Percentiles rank a stretch among this genome's conserved stretches.
Evolutionary conservation across 148 eudicot species (phyloP).

Genomic region (Amaranthus hypochondriacus): DNA sequence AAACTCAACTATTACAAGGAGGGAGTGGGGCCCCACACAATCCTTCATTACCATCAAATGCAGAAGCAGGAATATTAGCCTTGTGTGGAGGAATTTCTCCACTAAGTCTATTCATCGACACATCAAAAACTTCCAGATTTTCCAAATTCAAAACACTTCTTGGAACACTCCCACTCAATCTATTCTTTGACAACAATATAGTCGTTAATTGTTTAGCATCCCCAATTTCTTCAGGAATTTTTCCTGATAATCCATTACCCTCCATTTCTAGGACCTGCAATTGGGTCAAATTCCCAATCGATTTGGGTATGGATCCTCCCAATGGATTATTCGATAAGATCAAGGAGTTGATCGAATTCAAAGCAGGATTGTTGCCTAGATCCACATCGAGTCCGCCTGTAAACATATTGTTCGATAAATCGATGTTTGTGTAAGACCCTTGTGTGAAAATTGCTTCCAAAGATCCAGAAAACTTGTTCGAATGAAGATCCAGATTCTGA

Average conservation of each 20-base stretch:
- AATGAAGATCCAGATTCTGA: conserved; percentile 63
- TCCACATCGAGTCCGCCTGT: conserved; percentile 40
- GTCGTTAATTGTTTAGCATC: conserved; percentile 38
- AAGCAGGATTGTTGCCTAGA: conserved; percentile 36
- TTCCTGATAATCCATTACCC: conserved; percentile 33
- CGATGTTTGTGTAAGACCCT: conserved; percentile 54
- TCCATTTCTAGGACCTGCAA: conserved; percentile 41
- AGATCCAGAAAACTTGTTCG: conserved; percentile 56
- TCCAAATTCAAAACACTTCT: conserved; percentile 40
- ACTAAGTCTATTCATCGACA: conserved; percentile 55
- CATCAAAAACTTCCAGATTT: conserved; percentile 42
- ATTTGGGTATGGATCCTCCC: conserved; percentile 56
- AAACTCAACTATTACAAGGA: conserved; percentile 37
- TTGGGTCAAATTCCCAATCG: conserved; percentile 50
- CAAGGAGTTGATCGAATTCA: conserved; percentile 43
- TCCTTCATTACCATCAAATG: conserved; percentile 54
- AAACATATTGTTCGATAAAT: conserved; percentile 58
- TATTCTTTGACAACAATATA: conserved; percentile 43
- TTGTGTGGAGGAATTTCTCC: conserved; percentile 67
- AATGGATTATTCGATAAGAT: conserved; percentile 54
- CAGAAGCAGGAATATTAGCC: conserved; percentile 45
- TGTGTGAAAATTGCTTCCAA: conserved; percentile 38
- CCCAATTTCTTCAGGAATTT: conserved; percentile 52
- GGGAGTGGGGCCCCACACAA: conserved; percentile 81
- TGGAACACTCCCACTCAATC: conserved; percentile 54